phyloP scores from a whole-genome alignment of 1,284 basidiomycete genomes.

The Moesziomyces globuligerus region DNA sequence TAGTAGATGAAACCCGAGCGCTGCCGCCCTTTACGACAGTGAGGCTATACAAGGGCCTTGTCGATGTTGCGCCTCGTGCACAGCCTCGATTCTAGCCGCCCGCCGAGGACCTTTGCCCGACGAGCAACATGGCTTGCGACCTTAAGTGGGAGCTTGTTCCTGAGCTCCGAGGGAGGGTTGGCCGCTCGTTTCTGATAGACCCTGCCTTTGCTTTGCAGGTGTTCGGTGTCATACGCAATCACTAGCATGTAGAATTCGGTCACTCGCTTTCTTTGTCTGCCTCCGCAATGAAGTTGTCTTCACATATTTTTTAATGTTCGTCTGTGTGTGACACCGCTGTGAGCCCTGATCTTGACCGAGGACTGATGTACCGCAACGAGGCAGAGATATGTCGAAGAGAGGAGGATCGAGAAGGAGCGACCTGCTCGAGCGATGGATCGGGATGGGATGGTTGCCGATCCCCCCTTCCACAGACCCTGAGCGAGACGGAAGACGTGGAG shows the following conservation, averaged over 20 bases:
- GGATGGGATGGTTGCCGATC: neutral
- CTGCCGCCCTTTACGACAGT: slow-evolving; percentile 63
- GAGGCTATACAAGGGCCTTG: slow-evolving; percentile 57
- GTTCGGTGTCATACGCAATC: slow-evolving; percentile 8
- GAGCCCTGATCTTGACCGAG: neutral
- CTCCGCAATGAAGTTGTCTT: neutral
- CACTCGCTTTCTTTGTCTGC: neutral
- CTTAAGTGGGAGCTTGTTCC: slow-evolving; percentile 62
- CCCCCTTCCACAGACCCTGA: neutral
- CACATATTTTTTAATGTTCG: neutral
- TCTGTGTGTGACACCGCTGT: neutral
- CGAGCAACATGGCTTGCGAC: slow-evolving; percentile 59
- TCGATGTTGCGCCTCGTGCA: slow-evolving; percentile 20
- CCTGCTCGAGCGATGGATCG: neutral
- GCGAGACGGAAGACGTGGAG: neutral
- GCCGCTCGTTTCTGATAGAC: slow-evolving; percentile 64
- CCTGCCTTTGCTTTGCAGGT: slow-evolving; percentile 20
- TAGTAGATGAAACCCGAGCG: slow-evolving; percentile 64
- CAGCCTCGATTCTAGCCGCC: slow-evolving; percentile 56
- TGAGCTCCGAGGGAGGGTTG: slow-evolving; percentile 63
- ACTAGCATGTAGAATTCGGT: slow-evolving; percentile 15
- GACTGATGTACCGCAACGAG: no score
- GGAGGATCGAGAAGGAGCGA: no score
- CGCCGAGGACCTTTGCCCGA: slow-evolving; percentile 65
- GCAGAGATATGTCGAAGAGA: no score